These are phyloP conservation scores for Gossypium armourianum DNA, from an alignment of 441 rosid species.

Conservation along the genomic window DNA sequence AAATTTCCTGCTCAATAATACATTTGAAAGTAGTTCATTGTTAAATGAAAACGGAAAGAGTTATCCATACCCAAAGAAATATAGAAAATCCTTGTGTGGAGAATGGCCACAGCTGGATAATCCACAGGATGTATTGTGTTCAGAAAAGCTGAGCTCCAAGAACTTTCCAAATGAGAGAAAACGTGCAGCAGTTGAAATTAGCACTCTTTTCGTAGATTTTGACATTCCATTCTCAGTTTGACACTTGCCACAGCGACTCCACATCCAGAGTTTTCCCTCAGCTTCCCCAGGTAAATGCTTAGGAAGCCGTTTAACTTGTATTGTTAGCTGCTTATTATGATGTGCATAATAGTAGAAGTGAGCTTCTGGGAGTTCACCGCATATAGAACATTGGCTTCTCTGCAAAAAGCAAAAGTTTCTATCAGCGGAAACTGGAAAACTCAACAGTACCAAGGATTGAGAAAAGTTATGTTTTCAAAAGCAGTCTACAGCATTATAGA, in stretches of 20 bases:
- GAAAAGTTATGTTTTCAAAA: constrained; percentile 1
- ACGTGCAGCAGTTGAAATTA: constrained; percentile 63
- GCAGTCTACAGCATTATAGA: not conserved
- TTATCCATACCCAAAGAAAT: constrained; percentile 78
- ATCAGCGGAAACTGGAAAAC: constrained; percentile 17
- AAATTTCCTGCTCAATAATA: not conserved
- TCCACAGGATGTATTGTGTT: constrained; percentile 33
- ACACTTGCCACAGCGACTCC: constrained; percentile 84
- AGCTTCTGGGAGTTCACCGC: constrained; percentile 62
- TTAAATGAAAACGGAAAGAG: not conserved
- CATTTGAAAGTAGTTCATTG: not conserved
- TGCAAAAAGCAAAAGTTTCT: constrained; percentile 32
- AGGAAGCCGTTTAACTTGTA: constrained; percentile 53
- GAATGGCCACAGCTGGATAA: constrained; percentile 73
- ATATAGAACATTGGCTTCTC: constrained; percentile 49
- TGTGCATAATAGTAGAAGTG: constrained; percentile 79
- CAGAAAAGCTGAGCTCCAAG: constrained; percentile 77
- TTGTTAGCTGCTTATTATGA: constrained; percentile 64
- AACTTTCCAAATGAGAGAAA: constrained; percentile 85
- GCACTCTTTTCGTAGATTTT: constrained; percentile 65
- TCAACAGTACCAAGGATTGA: constrained; percentile 3
- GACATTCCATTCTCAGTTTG: constrained; percentile 33
- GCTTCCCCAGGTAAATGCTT: constrained; percentile 51
- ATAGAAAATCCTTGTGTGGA: constrained; percentile 54
- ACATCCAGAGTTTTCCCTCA: constrained; percentile 91